Percentiles rank a stretch among this genome's conserved stretches.
Evolutionary conservation across 345 rosid species (phyloP).

Genomic region (Bruguiera gymnorhiza): DNA sequence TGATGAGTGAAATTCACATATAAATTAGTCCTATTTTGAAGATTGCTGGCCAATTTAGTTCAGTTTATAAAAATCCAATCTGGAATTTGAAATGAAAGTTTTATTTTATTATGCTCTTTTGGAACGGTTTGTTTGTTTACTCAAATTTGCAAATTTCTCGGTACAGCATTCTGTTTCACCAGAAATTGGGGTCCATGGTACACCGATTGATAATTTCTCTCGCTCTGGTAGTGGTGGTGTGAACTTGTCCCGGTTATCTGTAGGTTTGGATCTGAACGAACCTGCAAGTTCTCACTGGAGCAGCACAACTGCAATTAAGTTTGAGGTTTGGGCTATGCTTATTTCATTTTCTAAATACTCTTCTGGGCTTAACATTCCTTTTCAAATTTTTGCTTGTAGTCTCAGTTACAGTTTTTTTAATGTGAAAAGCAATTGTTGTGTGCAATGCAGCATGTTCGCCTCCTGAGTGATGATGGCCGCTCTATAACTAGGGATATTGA

Average conservation of each 20-base stretch:
- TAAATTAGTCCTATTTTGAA: not conserved
- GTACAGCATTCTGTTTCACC: constrained; percentile 87
- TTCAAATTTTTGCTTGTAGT: constrained; percentile 1
- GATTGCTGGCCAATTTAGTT: not conserved
- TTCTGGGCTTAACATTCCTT: constrained; percentile 4
- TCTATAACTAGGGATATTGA: constrained; percentile 75
- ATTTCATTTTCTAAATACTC: constrained; percentile 6
- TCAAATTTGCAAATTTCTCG: constrained; percentile 17
- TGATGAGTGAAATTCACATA: not conserved
- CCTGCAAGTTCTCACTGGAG: constrained; percentile 84
- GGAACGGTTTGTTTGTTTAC: not conserved
- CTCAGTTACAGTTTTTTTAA: not conserved
- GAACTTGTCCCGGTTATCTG: constrained; percentile 73
- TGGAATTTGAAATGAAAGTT: not conserved
- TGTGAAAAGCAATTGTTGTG: constrained; percentile 14
- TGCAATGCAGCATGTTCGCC: constrained; percentile 64
- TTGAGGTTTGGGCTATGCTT: constrained; percentile 53
- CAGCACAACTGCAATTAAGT: constrained; percentile 78
- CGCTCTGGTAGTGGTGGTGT: constrained; percentile 87
- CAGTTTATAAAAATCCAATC: not conserved
- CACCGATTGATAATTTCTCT: constrained; percentile 74
- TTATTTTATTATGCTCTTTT: not conserved
- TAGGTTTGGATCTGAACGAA: constrained; percentile 81
- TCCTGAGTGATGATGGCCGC: constrained; percentile 85
- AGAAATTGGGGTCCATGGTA: constrained; percentile 88